Conservation (phyloP, 257 asterid genomes). For the Nicotiana sylvestris region DNA sequence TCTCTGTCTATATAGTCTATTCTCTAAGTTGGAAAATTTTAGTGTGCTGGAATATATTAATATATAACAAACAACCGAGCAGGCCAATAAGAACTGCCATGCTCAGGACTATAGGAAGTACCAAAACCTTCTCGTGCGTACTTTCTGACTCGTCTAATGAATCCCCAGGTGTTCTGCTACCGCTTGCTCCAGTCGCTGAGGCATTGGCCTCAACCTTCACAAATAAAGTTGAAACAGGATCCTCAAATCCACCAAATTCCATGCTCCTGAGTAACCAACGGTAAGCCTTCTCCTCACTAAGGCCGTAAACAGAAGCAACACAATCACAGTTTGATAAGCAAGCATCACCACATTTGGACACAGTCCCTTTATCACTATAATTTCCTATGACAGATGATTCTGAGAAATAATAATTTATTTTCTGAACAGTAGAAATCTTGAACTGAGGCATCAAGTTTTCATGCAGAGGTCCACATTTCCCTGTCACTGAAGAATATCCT, state of each 20-base stretch:
- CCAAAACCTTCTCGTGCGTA: constrained; percentile 44
- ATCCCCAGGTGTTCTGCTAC: constrained; percentile 17
- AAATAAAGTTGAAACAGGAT: constrained; percentile 66
- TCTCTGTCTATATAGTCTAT: too few relatives aligned
- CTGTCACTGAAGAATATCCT: too few relatives aligned
- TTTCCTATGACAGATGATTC: too few relatives aligned
- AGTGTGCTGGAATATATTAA: constrained; percentile 15
- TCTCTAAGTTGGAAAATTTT: too few relatives aligned
- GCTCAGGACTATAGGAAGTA: not conserved
- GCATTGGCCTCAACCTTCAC: constrained; percentile 62
- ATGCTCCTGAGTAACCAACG: constrained; percentile 70
- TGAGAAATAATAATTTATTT: too few relatives aligned
- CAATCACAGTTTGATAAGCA: constrained; percentile 79
- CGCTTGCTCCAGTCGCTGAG: constrained; percentile 15
- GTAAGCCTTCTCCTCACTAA: constrained; percentile 69
- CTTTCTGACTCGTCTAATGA: constrained; percentile 20
- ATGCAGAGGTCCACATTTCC: not conserved
- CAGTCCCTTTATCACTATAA: too few relatives aligned
- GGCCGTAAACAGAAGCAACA: constrained; percentile 76
- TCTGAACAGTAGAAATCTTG: too few relatives aligned
- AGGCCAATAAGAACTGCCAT: constrained; percentile 24
- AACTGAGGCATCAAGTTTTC: too few relatives aligned
- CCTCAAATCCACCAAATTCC: constrained; percentile 84
- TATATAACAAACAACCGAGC: constrained; percentile 49
- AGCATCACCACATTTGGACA: constrained; percentile 55